Conservation (phyloP, 164 flowering plant genomes). For the Tetrastigma voinierianum region DNA sequence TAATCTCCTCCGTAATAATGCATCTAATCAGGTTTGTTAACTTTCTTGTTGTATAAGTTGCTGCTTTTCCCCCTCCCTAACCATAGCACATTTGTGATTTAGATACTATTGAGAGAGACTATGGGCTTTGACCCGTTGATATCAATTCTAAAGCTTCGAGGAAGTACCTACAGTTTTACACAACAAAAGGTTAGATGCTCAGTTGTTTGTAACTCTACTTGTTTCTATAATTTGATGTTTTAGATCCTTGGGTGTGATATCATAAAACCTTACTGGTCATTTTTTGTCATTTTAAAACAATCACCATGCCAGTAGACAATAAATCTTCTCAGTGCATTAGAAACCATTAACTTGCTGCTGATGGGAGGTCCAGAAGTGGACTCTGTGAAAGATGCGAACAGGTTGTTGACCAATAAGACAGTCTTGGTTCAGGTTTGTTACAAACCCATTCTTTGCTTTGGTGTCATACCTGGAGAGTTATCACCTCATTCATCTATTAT, state of each 20-base stretch:
- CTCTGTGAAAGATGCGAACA: conserved; percentile 63
- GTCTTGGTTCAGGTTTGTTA: conserved; percentile 82
- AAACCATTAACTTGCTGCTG: conserved; percentile 68
- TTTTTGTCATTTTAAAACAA: conserved; percentile 28
- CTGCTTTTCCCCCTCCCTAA: conserved; percentile 8
- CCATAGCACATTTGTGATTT: conserved; percentile 13
- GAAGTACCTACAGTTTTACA: conserved; percentile 74
- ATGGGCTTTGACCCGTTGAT: conserved; percentile 85
- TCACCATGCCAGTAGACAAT: conserved; percentile 82
- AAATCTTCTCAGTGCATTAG: conserved; percentile 84
- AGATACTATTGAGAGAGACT: conserved; percentile 90
- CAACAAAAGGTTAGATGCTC: conserved; percentile 85
- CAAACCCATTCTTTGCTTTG: not conserved
- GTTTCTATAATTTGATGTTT: not conserved
- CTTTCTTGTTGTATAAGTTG: not conserved
- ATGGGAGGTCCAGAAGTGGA: conserved; percentile 59
- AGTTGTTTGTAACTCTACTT: conserved; percentile 7
- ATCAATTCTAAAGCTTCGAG: conserved; percentile 83
- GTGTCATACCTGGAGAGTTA: not conserved
- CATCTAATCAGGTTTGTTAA: conserved; percentile 81
- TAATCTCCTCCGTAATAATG: conserved; percentile 78
- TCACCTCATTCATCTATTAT: conserved; percentile 9
- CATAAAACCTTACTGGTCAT: conserved; percentile 24
- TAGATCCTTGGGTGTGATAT: conserved; percentile 6
- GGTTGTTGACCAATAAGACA: conserved; percentile 58